phyloP scores from a whole-genome alignment of 1,284 basidiomycete species.

The Cryptococcus wingfieldii region DNA sequence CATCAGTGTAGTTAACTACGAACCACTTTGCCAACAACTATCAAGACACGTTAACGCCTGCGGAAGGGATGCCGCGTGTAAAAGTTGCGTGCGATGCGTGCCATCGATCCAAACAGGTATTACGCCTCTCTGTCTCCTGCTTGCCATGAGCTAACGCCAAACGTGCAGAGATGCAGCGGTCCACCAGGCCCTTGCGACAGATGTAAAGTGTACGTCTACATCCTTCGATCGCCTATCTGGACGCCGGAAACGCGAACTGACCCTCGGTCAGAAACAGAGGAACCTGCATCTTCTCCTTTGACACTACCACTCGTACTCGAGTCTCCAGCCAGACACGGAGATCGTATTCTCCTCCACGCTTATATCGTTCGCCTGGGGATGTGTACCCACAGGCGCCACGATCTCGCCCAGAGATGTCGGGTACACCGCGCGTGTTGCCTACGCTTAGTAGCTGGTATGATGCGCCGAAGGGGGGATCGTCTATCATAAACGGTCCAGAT shows the following conservation, averaged over 20 bases:
- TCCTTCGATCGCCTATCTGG: too few species aligned
- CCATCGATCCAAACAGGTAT: neutral
- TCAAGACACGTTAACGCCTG: too few species aligned
- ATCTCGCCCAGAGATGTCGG: neutral
- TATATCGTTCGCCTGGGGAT: neutral
- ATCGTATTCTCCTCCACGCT: neutral
- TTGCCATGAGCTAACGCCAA: neutral
- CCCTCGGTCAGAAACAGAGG: neutral
- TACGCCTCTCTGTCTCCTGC: neutral
- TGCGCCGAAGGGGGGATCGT: neutral
- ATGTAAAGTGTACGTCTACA: neutral
- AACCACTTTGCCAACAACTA: too few species aligned
- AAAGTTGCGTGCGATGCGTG: neutral
- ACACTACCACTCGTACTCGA: neutral
- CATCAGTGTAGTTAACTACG: too few species aligned
- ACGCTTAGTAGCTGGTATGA: neutral
- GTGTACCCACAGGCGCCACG: neutral
- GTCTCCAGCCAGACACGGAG: neutral
- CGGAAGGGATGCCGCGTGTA: neutral
- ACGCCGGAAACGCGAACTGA: neutral
- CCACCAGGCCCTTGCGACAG: neutral
- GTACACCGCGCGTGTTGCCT: neutral
- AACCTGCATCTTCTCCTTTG: neutral
- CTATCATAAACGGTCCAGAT: neutral
- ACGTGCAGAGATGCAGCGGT: neutral